Percentiles rank a stretch among this genome's conserved stretches.
phyloP scores from a whole-genome alignment of 2,329 filamentous ascomycete species.

The Aspergillus sp. region DNA sequence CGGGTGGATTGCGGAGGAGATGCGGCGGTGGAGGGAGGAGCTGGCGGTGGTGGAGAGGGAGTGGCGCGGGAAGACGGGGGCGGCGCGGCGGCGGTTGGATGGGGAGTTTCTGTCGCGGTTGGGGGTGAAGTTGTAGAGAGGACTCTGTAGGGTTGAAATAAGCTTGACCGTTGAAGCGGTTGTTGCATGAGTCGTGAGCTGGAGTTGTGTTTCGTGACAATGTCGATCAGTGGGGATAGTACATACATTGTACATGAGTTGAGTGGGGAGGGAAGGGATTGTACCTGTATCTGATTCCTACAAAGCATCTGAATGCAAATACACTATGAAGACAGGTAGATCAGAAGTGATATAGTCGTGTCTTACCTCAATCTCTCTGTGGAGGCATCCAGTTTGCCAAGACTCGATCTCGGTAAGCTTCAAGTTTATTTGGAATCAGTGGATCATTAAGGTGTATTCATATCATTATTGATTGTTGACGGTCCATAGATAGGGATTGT shows the following conservation, averaged over 20 bases:
- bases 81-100: neutral
- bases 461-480: too few relatives aligned
- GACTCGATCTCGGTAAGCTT: neutral
- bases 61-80: conserved; percentile 2
- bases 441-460: too few relatives aligned
- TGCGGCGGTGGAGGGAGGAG: neutral
- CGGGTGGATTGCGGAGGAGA: neutral
- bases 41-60: neutral
- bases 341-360: too few relatives aligned
- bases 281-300: too few relatives aligned
- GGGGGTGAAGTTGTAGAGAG: conserved; percentile 1
- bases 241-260: too few relatives aligned
- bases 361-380: too few relatives aligned
- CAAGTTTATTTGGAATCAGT: neutral
- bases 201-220: too few relatives aligned
- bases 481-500: too few relatives aligned
- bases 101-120: conserved; percentile 1
- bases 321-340: too few relatives aligned
- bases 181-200: too few relatives aligned
- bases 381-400: neutral
- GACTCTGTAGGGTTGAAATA: neutral
- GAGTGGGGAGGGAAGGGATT: neutral
- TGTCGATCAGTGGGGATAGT: too few relatives aligned
- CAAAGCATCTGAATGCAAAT: too few relatives aligned
- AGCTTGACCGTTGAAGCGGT: neutral